A percentile compares a stretch with the other conserved stretches of the same genome.
These are phyloP conservation scores for Pyracantha coccinea DNA, from an alignment of 331 rosid genomes.

Conservation along the genomic window DNA sequence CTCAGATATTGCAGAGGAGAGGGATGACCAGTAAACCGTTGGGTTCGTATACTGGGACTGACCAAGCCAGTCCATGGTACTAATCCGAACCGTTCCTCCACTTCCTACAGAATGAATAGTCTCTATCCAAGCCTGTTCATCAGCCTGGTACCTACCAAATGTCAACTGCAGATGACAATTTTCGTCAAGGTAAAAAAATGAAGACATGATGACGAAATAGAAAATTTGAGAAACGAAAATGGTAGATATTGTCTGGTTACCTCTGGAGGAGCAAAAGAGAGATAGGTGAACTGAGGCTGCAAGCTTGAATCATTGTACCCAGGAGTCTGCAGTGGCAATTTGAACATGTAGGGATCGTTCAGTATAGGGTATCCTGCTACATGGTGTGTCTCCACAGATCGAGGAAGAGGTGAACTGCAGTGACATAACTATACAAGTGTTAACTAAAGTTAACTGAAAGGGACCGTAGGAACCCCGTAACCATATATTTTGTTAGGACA, in stretches of 20 bases:
- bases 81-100: constrained; percentile 53
- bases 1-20: constrained; percentile 89
- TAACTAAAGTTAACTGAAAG: not conserved
- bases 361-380: constrained; percentile 66
- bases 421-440: constrained; percentile 6
- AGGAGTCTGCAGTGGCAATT: constrained; percentile 51
- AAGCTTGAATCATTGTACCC: constrained; percentile 40
- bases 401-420: constrained; percentile 72
- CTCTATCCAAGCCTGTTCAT: constrained; percentile 89
- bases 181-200: constrained; percentile 3
- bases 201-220: not conserved
- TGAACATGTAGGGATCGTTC: constrained; percentile 46
- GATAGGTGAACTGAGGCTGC: constrained; percentile 49
- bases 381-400: constrained; percentile 38
- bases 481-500: not conserved
- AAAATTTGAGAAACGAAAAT: constrained; percentile 8
- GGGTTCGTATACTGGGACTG: constrained; percentile 59
- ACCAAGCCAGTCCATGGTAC: constrained; percentile 97
- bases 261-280: constrained; percentile 96
- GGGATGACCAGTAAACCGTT: constrained; percentile 75
- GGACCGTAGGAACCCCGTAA: not conserved
- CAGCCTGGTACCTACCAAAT: constrained; percentile 72
- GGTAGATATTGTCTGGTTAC: constrained; percentile 28
- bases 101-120: constrained; percentile 66
- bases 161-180: constrained; percentile 51